phyloP scores from a whole-genome alignment of 139 green algal species.

The Pseudopediastrum boryanum region DNA sequence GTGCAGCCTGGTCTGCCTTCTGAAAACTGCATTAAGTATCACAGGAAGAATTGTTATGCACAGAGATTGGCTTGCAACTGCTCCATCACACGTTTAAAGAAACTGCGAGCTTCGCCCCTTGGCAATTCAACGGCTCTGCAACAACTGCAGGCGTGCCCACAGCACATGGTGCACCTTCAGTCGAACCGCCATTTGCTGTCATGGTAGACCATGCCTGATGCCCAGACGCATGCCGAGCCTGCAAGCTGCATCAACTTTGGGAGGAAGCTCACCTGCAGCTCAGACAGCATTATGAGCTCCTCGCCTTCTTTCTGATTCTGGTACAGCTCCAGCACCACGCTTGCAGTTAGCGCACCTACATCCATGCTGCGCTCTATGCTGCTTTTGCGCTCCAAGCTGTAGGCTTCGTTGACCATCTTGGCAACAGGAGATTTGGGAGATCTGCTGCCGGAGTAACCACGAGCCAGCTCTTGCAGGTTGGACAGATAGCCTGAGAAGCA shows the following conservation, averaged over 20 bases:
- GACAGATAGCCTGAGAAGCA: slow-evolving; percentile 44
- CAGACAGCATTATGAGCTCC: slow-evolving; percentile 73
- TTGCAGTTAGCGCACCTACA: slow-evolving; percentile 40
- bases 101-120: too few relatives aligned
- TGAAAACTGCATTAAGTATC: too few relatives aligned
- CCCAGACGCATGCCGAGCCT: too few relatives aligned
- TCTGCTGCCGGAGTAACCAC: neutral
- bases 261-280: slow-evolving; percentile 65
- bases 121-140: too few relatives aligned
- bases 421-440: neutral
- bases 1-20: too few relatives aligned
- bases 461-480: slow-evolving; percentile 30
- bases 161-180: too few relatives aligned
- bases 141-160: too few relatives aligned
- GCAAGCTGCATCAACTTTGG: neutral
- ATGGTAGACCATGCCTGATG: too few relatives aligned
- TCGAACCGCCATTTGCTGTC: too few relatives aligned
- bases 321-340: slow-evolving; percentile 57
- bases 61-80: too few relatives aligned
- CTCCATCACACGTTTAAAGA: too few relatives aligned
- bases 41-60: too few relatives aligned
- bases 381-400: slow-evolving; percentile 22
- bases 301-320: slow-evolving; percentile 27
- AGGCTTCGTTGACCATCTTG: slow-evolving; percentile 15
- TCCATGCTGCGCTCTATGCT: slow-evolving; percentile 37